Percentiles rank a stretch among this genome's conserved stretches.
These are phyloP conservation scores for Mimosa pudica DNA, from an alignment of 306 rosid genomes.

Conservation along the genomic window DNA sequence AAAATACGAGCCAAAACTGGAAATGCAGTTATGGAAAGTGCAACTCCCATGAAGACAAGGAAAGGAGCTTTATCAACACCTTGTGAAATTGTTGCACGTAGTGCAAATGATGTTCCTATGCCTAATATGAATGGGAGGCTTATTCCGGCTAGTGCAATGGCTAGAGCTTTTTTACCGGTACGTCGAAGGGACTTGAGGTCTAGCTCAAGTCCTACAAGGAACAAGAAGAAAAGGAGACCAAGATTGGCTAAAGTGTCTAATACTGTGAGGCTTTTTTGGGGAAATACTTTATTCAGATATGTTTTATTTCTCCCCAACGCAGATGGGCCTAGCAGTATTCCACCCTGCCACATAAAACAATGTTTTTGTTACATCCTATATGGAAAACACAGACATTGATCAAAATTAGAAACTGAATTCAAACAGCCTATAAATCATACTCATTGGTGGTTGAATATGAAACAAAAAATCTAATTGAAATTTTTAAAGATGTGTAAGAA, in stretches of 20 bases:
- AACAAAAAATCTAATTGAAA: too few relatives aligned
- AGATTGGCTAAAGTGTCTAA: conserved; percentile 69
- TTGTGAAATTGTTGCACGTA: conserved; percentile 52
- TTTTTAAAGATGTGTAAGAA: too few relatives aligned
- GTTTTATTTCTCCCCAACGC: conserved; percentile 51
- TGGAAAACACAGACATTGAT: neutral
- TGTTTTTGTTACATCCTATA: too few relatives aligned
- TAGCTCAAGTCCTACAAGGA: conserved; percentile 65
- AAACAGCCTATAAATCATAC: neutral
- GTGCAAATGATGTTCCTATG: conserved; percentile 61
- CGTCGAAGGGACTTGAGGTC: conserved; percentile 51
- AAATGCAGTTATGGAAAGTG: conserved; percentile 77
- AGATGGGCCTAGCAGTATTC: conserved; percentile 74
- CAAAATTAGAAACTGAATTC: neutral
- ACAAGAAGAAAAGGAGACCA: conserved; percentile 72
- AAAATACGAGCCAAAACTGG: conserved; percentile 75
- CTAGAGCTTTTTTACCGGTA: conserved; percentile 60
- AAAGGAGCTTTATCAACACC: conserved; percentile 57
- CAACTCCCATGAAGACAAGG: conserved; percentile 74
- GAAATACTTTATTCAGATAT: conserved; percentile 52
- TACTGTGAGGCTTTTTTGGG: conserved; percentile 57
- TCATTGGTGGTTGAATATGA: too few relatives aligned
- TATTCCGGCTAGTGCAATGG: conserved; percentile 68
- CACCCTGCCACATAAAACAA: conserved; percentile 47
- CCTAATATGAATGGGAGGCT: conserved; percentile 64